phyloP scores from a whole-genome alignment of 768 basidiomycete genomes.

The Russula lepida region DNA sequence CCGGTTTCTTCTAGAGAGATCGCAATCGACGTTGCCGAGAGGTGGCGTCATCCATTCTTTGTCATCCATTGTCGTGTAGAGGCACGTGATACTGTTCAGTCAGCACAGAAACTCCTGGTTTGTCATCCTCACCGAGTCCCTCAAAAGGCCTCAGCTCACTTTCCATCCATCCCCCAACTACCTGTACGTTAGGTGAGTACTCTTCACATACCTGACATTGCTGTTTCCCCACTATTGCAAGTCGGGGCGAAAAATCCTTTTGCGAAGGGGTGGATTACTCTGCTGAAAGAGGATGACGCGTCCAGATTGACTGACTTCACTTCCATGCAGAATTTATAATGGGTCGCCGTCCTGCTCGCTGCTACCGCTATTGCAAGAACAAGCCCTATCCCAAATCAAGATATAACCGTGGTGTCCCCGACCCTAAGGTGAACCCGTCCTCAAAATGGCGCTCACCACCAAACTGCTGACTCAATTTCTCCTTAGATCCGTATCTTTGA shows the following conservation, averaged over 20 bases:
- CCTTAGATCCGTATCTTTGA: slow-evolving; percentile 93
- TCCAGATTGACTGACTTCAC: not conserved
- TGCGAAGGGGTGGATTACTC: slow-evolving; percentile 7
- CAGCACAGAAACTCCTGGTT: slow-evolving; percentile 1
- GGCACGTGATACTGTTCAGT: slow-evolving; percentile 10
- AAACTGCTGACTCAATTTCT: not conserved
- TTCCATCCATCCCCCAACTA: not conserved
- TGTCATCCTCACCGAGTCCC: slow-evolving; percentile 5
- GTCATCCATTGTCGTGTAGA: no score
- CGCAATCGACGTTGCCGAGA: not conserved
- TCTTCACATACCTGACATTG: not conserved
- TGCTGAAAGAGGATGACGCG: not conserved
- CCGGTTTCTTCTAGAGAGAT: no score
- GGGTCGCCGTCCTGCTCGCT: slow-evolving; percentile 97
- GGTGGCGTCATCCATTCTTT: not conserved
- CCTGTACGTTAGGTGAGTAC: slow-evolving; percentile 8
- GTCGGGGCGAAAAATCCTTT: not conserved
- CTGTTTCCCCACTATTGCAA: not conserved
- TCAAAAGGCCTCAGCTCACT: not conserved
- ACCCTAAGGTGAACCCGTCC: slow-evolving; percentile 61
- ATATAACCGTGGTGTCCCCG: slow-evolving; percentile 98
- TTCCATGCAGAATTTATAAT: slow-evolving; percentile 33
- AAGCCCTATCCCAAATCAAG: slow-evolving; percentile 95
- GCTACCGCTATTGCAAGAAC: slow-evolving; percentile 99
- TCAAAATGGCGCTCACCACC: not conserved